Conservation (phyloP, 176 grass and related monocot genomes). For the Microstegium vimineum region DNA sequence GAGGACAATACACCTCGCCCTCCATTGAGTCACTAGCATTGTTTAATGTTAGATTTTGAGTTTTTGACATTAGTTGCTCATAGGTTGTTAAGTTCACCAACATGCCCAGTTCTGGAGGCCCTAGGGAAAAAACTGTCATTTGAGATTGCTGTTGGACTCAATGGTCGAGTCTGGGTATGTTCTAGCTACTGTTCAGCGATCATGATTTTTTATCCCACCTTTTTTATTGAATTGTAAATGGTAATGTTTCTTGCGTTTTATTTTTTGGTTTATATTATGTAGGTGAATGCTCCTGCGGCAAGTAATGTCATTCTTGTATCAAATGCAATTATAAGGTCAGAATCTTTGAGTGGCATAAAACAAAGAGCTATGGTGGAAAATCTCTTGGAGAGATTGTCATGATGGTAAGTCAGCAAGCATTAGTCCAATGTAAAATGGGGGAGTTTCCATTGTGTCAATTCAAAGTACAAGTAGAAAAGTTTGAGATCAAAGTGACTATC, state of each 20-base stretch:
- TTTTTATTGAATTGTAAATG: slow-evolving; percentile 8
- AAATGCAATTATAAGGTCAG: slow-evolving; percentile 71
- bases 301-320: slow-evolving; percentile 68
- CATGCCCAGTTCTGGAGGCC: slow-evolving; percentile 76
- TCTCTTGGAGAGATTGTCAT: slow-evolving; percentile 61
- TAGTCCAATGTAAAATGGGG: neutral
- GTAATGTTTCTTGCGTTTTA: neutral
- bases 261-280: slow-evolving; percentile 16
- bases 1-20: slow-evolving; percentile 24
- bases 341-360: slow-evolving; percentile 68
- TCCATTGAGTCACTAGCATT: neutral
- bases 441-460: neutral
- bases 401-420: slow-evolving; percentile 28
- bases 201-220: neutral
- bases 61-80: slow-evolving; percentile 19
- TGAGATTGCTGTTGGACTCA: slow-evolving; percentile 85
- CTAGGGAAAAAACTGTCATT: slow-evolving; percentile 82
- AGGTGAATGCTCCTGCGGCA: slow-evolving; percentile 86
- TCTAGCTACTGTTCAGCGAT: neutral
- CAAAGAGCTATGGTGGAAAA: slow-evolving; percentile 85
- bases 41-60: neutral
- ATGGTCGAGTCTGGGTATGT: slow-evolving; percentile 90
- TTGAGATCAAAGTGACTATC: neutral
- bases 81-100: slow-evolving; percentile 82
- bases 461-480: neutral